Conservation (phyloP, 257 asterid species). For the Solanum corneliomulleri region DNA sequence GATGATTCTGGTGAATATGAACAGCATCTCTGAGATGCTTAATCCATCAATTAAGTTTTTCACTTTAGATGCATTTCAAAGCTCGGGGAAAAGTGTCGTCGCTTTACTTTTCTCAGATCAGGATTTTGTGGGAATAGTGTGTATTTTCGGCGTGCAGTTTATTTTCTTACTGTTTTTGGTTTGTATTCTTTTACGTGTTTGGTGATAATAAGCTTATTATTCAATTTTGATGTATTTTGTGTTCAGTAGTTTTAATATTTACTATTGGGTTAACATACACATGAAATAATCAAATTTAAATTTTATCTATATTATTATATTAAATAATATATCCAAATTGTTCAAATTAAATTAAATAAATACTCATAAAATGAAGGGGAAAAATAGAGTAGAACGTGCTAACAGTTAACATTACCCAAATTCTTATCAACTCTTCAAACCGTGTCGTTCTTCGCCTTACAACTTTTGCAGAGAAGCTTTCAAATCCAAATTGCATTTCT, state of each 20-base stretch:
- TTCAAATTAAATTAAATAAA: not conserved
- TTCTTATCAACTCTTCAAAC: not conserved
- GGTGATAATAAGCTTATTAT: not conserved
- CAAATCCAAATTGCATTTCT: not conserved
- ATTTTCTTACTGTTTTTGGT: not conserved
- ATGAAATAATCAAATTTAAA: not conserved
- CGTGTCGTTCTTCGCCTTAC: not conserved
- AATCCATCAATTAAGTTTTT: not conserved
- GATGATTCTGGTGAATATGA: not conserved
- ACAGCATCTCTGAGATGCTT: not conserved
- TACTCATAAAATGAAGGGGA: not conserved
- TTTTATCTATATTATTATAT: not conserved
- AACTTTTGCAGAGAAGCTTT: not conserved
- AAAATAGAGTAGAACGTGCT: not conserved
- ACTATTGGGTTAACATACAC: not conserved
- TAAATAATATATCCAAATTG: not conserved
- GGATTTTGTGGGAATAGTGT: fast-evolving
- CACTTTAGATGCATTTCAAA: not conserved
- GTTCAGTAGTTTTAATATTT: not conserved
- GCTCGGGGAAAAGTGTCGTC: not conserved
- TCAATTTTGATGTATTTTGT: not conserved
- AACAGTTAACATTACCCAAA: not conserved
- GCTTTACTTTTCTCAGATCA: not conserved
- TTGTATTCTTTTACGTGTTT: not conserved
- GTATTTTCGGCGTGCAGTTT: not conserved